Evolutionary conservation across 2,329 filamentous ascomycete species (phyloP), one percentile per base, ranked within the genome.

Genomic region (Ophiostoma australiae): DNA sequence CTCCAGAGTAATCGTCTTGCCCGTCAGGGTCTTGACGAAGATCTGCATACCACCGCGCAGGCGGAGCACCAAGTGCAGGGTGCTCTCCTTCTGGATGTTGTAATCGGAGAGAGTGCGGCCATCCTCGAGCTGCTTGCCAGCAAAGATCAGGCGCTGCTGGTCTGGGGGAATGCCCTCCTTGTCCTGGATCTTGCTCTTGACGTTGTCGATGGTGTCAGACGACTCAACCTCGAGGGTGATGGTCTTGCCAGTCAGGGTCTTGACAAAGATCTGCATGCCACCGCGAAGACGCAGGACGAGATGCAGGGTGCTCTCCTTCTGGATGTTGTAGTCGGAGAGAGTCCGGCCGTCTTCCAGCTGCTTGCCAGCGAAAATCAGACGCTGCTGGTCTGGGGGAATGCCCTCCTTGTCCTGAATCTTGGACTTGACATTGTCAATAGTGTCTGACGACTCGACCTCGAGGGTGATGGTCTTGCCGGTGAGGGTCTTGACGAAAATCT

Each of bases 141-240:
- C 88, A 74, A 90, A 90, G 77, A 91, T 90, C 69, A 90, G 82
- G 79, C 88, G 86, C 79, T 90, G 89, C 79, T 98, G 94, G 79
- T 97, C 94, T 13, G 94, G 94, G 67, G 94, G 94, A 71, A 97
- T 97, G 35, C 94, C 94, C 82, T 97, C 94, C 88, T 97, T 97
- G 78, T 97, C 94, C 82, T 97, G 94, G 63, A 97, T 97, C 87
- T 97, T 97, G 69, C 87, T 89, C 89, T 97, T 97, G 55, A 97
- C 94, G 74, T 97, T 97, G 85, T 97, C 93, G 81, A 97, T 97
- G 58, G 93, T 97, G 77, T 97, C 93, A 0, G 89, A 91, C 0
- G 90, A 93, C 80, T 96, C 92, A 0, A 96, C 92, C 83, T 96
- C 93, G 1, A 96, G 85, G 7, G 93, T 97, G 79, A 97, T 97